Percentiles rank a stretch among this genome's conserved stretches.
Evolutionary conservation across 305 asterid genomes (phyloP).

Genomic region (Plantago lanceolata): DNA sequence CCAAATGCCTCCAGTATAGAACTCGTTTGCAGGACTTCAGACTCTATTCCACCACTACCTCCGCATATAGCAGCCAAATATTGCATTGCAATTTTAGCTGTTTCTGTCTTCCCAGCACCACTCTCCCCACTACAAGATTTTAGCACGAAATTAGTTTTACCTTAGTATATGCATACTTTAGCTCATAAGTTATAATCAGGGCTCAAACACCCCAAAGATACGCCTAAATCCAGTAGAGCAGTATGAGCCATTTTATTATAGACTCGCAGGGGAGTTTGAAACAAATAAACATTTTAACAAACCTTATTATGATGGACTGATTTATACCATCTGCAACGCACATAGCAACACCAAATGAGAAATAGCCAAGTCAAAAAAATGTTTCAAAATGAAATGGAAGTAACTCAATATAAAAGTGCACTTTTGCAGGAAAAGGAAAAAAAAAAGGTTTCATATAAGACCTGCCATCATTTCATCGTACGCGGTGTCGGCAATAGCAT

Average conservation of each 20-base stretch:
- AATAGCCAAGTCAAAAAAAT: slow-evolving; percentile 23
- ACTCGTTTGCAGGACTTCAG: slow-evolving; percentile 70
- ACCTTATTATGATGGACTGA: slow-evolving; percentile 94
- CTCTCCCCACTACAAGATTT: slow-evolving; percentile 74
- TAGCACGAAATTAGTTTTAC: slow-evolving; percentile 26
- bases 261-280: slow-evolving; percentile 1
- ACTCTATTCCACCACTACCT: slow-evolving; percentile 57
- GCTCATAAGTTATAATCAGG: background rate
- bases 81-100: slow-evolving; percentile 74
- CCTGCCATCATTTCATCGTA: slow-evolving; percentile 79
- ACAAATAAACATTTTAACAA: slow-evolving; percentile 26
- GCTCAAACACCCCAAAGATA: background rate
- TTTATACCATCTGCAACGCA: slow-evolving; percentile 59
- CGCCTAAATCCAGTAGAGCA: slow-evolving; percentile 8
- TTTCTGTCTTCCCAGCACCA: slow-evolving; percentile 96
- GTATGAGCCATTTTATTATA: slow-evolving; percentile 11
- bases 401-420: slow-evolving; percentile 19
- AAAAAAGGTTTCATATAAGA: slow-evolving; percentile 32
- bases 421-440: slow-evolving; percentile 17
- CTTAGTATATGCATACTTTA: slow-evolving; percentile 8
- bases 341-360: slow-evolving; percentile 26
- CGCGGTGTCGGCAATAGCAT: slow-evolving; percentile 70
- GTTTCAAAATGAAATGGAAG: slow-evolving; percentile 20
- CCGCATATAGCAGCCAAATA: slow-evolving; percentile 80
- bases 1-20: slow-evolving; percentile 90